Percentiles rank a stretch among this genome's conserved stretches.
Conservation (phyloP, 768 basidiomycete species). For the Lentinus brumalis region DNA sequence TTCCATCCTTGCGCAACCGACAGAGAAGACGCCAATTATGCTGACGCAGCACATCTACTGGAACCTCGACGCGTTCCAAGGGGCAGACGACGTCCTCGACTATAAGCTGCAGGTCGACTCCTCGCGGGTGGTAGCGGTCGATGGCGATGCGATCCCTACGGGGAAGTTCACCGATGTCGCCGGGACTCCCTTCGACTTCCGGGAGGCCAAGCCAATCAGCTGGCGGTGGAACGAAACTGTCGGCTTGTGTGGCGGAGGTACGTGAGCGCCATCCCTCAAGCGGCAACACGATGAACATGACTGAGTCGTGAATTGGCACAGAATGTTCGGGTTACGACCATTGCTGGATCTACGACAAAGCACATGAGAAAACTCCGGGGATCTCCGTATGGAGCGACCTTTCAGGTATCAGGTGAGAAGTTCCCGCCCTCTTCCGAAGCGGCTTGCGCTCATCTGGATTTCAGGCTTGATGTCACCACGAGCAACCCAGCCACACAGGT, state of each 20-base stretch:
- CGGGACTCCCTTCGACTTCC: conserved; percentile 46
- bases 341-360: conserved; percentile 50
- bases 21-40: conserved; percentile 59
- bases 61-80: conserved; percentile 56
- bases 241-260: conserved; percentile 27
- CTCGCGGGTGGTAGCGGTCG: conserved; percentile 39
- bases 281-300: not conserved
- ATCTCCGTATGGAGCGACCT: conserved; percentile 48
- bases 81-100: conserved; percentile 35
- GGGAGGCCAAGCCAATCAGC: conserved; percentile 30
- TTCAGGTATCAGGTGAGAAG: conserved; percentile 48
- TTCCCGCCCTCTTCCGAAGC: not conserved
- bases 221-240: conserved; percentile 26
- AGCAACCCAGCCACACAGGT: conserved; percentile 55
- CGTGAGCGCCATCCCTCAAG: too few relatives aligned
- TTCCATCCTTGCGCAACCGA: conserved; percentile 46
- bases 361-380: conserved; percentile 29
- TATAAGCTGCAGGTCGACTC: conserved; percentile 30
- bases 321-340: conserved; percentile 53
- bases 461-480: conserved; percentile 50
- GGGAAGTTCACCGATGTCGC: conserved; percentile 33
- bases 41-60: conserved; percentile 58
- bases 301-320: conserved; percentile 27
- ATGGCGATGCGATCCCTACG: conserved; percentile 42
- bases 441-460: not conserved